These are phyloP conservation scores for Tetrapisispora namnaoensis DNA, from an alignment of 805 yeast species.

Conservation along the genomic window DNA sequence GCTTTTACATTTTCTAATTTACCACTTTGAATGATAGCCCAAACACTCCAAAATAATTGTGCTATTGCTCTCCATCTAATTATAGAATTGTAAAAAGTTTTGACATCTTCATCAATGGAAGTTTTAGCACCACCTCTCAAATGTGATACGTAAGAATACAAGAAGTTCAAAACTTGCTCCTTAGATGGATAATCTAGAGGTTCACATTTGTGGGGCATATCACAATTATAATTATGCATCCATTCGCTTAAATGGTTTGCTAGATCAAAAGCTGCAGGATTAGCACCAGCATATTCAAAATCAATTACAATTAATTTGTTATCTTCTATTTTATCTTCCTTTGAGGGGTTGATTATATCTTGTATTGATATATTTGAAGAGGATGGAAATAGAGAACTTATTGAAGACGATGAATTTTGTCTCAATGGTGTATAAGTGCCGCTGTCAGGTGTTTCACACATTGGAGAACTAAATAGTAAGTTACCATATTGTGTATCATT, in stretches of 20 bases:
- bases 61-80: conserved; percentile 74
- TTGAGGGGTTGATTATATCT: conserved; percentile 29
- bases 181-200: conserved; percentile 54
- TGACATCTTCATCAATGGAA: conserved; percentile 37
- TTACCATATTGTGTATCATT: conserved; percentile 97
- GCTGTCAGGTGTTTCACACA: conserved; percentile 18
- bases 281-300: conserved; percentile 91
- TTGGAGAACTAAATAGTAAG: conserved; percentile 56
- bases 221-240: conserved; percentile 81
- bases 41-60: conserved; percentile 72
- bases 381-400: conserved; percentile 23
- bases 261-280: conserved; percentile 79
- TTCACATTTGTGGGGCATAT: conserved; percentile 37
- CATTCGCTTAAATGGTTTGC: conserved; percentile 93
- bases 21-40: conserved; percentile 85
- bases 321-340: conserved; percentile 41
- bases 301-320: conserved; percentile 84
- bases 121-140: conserved; percentile 27
- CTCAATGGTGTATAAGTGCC: conserved; percentile 7
- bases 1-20: conserved; percentile 12
- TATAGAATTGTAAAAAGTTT: conserved; percentile 51
- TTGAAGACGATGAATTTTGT: conserved; percentile 11
- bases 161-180: conserved; percentile 58
- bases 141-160: conserved; percentile 70
- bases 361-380: conserved; percentile 22